phyloP scores from a whole-genome alignment of 169 alveolate species.

The Plasmodium inui region DNA sequence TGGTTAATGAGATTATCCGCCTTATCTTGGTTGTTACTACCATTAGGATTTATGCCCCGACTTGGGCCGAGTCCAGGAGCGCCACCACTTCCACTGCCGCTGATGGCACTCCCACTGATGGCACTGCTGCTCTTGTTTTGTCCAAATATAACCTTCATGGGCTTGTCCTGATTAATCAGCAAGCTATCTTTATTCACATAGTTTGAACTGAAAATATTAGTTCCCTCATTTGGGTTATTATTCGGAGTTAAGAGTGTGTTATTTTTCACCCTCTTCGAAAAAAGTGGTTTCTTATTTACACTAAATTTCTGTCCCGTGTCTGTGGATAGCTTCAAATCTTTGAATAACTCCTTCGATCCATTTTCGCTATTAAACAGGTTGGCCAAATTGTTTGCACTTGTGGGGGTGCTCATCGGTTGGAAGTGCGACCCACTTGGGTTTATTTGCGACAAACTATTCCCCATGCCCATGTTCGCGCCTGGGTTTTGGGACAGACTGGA shows the following conservation, averaged over 20 bases:
- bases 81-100: neutral
- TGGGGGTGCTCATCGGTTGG: neutral
- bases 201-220: conserved; percentile 57
- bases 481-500: neutral
- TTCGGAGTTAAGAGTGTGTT: conserved; percentile 12
- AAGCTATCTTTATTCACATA: conserved; percentile 55
- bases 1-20: conserved; percentile 4
- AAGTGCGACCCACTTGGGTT: neutral
- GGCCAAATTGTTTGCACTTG: neutral
- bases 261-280: conserved; percentile 31
- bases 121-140: conserved; percentile 16
- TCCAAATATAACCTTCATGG: conserved; percentile 63
- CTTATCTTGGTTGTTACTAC: neutral
- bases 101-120: neutral
- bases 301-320: conserved; percentile 44
- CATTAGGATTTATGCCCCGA: neutral
- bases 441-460: neutral
- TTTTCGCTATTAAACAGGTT: conserved; percentile 25
- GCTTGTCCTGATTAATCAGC: conserved; percentile 51
- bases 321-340: conserved; percentile 37
- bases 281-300: conserved; percentile 67
- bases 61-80: neutral
- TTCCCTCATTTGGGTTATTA: neutral
- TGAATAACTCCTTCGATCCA: conserved; percentile 74
- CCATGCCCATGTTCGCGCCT: neutral